These are phyloP conservation scores for Craterostigma plantagineum DNA, from an alignment of 257 asterid species.

Conservation along the genomic window DNA sequence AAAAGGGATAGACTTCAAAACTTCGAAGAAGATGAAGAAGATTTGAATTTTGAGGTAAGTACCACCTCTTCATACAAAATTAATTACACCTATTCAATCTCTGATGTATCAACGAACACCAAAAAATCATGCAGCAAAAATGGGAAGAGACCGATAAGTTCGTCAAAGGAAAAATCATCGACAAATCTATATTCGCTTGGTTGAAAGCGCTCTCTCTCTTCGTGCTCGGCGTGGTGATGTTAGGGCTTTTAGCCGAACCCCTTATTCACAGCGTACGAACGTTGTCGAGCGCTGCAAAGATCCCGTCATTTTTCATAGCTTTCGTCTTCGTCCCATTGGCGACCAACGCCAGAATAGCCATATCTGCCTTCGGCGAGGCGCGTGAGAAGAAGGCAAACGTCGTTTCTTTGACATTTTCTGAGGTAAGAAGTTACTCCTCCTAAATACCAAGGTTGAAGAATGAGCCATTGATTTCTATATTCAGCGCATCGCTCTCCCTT, in stretches of 20 bases:
- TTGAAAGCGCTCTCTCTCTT: constrained; percentile 24
- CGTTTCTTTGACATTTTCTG: constrained; percentile 43
- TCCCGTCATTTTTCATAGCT: constrained; percentile 36
- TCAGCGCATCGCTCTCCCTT: too few relatives aligned
- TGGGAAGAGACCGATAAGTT: constrained; percentile 44
- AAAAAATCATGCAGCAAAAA: constrained; percentile 21
- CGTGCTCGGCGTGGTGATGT: constrained; percentile 22
- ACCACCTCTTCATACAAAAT: too few relatives aligned
- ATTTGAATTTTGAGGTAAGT: not conserved
- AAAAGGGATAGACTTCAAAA: constrained; percentile 37
- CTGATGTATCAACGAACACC: too few relatives aligned
- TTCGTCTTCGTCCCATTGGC: constrained; percentile 41
- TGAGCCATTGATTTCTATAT: too few relatives aligned
- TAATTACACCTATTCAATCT: too few relatives aligned
- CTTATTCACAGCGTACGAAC: constrained; percentile 37
- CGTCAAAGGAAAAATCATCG: constrained; percentile 21
- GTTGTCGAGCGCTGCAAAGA: constrained; percentile 21
- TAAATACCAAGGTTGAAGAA: too few relatives aligned
- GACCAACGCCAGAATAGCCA: constrained; percentile 41
- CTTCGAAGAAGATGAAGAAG: constrained; percentile 17
- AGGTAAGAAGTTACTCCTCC: too few relatives aligned
- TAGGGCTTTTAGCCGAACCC: constrained; percentile 46
- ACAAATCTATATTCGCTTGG: constrained; percentile 32
- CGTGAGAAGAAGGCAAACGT: constrained; percentile 25
- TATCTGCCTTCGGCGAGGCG: constrained; percentile 31